Evolutionary conservation across 1,284 basidiomycete genomes (phyloP).

Genomic region (Cryptococcus sp.): DNA sequence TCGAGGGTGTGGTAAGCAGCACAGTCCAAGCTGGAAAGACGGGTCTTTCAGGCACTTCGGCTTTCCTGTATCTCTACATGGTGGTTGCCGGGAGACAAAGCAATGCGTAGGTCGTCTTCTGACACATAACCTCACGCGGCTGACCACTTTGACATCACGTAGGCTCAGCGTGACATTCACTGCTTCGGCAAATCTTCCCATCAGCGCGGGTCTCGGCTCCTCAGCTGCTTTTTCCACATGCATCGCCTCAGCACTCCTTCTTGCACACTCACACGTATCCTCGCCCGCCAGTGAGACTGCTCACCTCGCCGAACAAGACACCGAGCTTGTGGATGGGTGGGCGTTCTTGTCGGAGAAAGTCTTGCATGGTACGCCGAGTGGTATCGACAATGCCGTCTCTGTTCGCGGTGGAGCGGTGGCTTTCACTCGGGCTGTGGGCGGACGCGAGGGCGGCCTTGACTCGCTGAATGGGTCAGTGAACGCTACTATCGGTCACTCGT

Average conservation of each 20-base stretch:
- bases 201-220: constrained; percentile 96
- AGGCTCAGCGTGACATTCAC: constrained; percentile 65
- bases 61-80: constrained; percentile 96
- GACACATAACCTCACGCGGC: neutral
- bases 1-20: constrained; percentile 53
- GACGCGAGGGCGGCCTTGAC: constrained; percentile 76
- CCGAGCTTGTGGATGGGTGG: constrained; percentile 85
- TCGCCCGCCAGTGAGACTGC: constrained; percentile 52
- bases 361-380: constrained; percentile 94
- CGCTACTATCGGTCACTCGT: neutral
- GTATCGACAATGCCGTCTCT: constrained; percentile 94
- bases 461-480: constrained; percentile 73
- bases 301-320: constrained; percentile 66
- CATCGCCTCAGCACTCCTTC: constrained; percentile 75
- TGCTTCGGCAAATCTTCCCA: constrained; percentile 90
- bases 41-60: constrained; percentile 67
- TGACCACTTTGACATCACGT: constrained; percentile 1
- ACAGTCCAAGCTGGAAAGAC: constrained; percentile 29
- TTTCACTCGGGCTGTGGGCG: constrained; percentile 81
- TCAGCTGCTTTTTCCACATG: constrained; percentile 94
- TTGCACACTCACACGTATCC: constrained; percentile 45
- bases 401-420: constrained; percentile 91
- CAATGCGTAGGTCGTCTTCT: constrained; percentile 59
- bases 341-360: constrained; percentile 96
- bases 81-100: constrained; percentile 61